Evolutionary conservation across 176 grass and related monocot genomes (phyloP).

Genomic region (Tillandsia fasciculata): DNA sequence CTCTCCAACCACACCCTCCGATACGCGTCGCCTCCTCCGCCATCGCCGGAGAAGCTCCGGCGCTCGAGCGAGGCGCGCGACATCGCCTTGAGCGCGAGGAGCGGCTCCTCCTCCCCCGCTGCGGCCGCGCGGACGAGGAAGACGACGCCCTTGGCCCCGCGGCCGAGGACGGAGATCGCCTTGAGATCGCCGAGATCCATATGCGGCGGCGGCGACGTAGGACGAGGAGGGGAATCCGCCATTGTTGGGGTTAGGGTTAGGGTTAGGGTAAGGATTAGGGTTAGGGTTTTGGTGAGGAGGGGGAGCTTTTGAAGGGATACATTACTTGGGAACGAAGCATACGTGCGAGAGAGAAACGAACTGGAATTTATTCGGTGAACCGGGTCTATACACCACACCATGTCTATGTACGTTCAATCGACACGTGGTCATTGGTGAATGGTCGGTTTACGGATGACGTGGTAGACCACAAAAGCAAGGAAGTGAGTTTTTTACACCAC

Average conservation of each 20-base stretch:
- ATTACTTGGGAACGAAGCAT: not conserved
- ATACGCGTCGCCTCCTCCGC: constrained; percentile 27
- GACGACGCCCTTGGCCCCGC: constrained; percentile 92
- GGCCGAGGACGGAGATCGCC: constrained; percentile 72
- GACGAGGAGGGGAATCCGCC: constrained; percentile 15
- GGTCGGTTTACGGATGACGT: no score
- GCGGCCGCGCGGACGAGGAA: constrained; percentile 47
- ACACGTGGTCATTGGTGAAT: no score
- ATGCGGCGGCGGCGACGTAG: not conserved
- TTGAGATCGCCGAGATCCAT: constrained; percentile 52
- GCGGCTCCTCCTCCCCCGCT: not conserved
- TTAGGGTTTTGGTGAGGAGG: not conserved
- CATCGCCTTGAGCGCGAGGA: constrained; percentile 79
- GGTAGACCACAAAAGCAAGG: no score
- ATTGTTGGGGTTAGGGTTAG: not conserved
- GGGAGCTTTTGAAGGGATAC: not conserved
- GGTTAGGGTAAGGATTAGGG: not conserved
- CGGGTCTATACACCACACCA: no score
- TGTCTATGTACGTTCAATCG: no score
- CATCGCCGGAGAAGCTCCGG: constrained; percentile 24
- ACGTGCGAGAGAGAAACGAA: not conserved
- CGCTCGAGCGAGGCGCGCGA: constrained; percentile 53
- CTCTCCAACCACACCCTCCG: constrained; percentile 90
- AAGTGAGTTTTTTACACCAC: no score
- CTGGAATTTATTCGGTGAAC: not conserved